Conservation (phyloP, 2,329 filamentous ascomycete species). For the Aspergillus hortae region DNA sequence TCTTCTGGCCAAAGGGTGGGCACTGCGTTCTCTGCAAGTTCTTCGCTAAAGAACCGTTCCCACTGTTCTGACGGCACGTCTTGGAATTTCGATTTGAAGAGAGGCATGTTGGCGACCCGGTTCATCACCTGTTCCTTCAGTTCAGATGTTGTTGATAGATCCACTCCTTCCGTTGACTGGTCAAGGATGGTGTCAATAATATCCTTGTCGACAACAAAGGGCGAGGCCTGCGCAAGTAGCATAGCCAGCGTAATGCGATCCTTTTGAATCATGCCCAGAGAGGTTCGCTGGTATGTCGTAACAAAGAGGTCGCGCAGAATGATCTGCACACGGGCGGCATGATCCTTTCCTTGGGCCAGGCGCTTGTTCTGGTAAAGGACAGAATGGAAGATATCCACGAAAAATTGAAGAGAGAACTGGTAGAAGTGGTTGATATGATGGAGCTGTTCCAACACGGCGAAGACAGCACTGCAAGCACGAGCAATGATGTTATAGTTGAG, state of each 20-base stretch:
- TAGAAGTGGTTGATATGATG: conserved; percentile 99
- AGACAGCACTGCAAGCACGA: conserved; percentile 92
- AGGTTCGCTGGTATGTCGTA: conserved; percentile 89
- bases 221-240: conserved; percentile 91
- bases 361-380: conserved; percentile 79
- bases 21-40: conserved; percentile 79
- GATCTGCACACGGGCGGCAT: conserved; percentile 77
- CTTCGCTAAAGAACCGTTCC: conserved; percentile 79
- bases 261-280: conserved; percentile 84
- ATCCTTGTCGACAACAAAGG: conserved; percentile 88
- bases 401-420: conserved; percentile 98
- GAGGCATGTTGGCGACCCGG: conserved; percentile 64
- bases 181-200: conserved; percentile 86
- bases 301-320: conserved; percentile 91
- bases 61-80: conserved; percentile 62
- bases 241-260: conserved; percentile 93
- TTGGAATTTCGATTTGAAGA: conserved; percentile 71
- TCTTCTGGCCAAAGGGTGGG: conserved; percentile 70
- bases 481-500: conserved; percentile 92
- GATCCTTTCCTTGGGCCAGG: conserved; percentile 66
- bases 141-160: conserved; percentile 68
- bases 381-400: conserved; percentile 93
- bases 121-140: conserved; percentile 66
- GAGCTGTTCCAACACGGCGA: conserved; percentile 92
- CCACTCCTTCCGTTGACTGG: conserved; percentile 67